Percentiles rank a stretch among this genome's conserved stretches.
Evolutionary conservation across 2,329 filamentous ascomycete genomes (phyloP).

Genomic region (Xylaria hypoxylon): DNA sequence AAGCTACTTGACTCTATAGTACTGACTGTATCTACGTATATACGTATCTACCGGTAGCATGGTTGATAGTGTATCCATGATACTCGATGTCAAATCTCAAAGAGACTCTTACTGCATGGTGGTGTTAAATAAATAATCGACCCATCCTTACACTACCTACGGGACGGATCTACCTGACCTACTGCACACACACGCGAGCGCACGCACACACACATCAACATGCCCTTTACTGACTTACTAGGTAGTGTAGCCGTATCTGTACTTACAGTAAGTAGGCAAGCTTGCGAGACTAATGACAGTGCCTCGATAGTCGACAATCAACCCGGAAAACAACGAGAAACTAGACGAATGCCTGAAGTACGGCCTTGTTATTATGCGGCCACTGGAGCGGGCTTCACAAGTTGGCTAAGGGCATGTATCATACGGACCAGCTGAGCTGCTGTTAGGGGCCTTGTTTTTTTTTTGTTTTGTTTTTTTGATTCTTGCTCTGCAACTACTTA

Average conservation of each 20-base stretch:
- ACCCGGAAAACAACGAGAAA: constrained; percentile 25
- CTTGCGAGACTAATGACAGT: constrained; percentile 10
- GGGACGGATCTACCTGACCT: constrained; percentile 26
- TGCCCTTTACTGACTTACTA: constrained; percentile 25
- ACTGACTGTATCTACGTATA: neutral
- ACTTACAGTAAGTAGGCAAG: neutral
- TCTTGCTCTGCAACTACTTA: constrained; percentile 12
- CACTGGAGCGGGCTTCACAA: constrained; percentile 23
- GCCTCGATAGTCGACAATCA: constrained; percentile 19
- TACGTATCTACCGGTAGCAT: neutral
- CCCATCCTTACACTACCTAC: constrained; percentile 14
- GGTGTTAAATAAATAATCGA: constrained; percentile 13
- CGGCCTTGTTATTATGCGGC: constrained; percentile 37
- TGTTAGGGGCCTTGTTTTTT: constrained; percentile 19
- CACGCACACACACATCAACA: constrained; percentile 6
- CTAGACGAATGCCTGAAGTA: constrained; percentile 16
- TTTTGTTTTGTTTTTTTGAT: no score
- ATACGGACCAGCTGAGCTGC: constrained; percentile 27
- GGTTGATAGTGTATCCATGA: neutral
- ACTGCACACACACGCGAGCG: constrained; percentile 15
- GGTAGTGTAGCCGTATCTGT: constrained; percentile 27
- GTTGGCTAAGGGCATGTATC: constrained; percentile 22
- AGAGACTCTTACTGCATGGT: constrained; percentile 28
- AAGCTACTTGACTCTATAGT: no score
- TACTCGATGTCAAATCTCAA: constrained; percentile 12